Percentiles rank a stretch among this genome's conserved stretches.
Conservation (phyloP, 225 moss, liverwort and hornwort genomes). For the Physcomitrellopsis africana region DNA sequence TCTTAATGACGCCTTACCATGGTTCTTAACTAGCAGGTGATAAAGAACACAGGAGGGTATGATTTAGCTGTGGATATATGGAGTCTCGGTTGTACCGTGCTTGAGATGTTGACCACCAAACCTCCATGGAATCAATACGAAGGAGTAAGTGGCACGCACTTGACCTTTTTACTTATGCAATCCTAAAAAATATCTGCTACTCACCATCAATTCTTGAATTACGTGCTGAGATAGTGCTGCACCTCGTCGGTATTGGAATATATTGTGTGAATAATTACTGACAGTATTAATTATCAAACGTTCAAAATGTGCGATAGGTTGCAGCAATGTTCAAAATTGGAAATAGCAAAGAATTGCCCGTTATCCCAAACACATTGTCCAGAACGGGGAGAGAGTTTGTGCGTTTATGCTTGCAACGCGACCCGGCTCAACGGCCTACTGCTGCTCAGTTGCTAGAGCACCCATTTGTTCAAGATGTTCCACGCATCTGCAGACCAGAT, state of each 20-base stretch:
- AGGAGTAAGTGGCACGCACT: conserved; percentile 51
- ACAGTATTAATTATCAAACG: conserved; percentile 25
- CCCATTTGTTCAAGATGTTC: conserved; percentile 78
- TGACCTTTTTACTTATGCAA: background rate
- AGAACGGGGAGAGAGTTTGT: conserved; percentile 86
- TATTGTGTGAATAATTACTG: background rate
- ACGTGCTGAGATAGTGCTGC: background rate
- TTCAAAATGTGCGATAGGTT: conserved; percentile 55
- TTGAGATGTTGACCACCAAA: conserved; percentile 88
- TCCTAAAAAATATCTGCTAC: background rate
- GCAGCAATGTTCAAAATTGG: conserved; percentile 99
- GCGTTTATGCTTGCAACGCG: conserved; percentile 80
- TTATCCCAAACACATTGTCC: conserved; percentile 79
- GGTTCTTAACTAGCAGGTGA: conserved; percentile 59
- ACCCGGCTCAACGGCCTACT: conserved; percentile 75
- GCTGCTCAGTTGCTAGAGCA: conserved; percentile 78
- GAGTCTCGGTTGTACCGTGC: conserved; percentile 92
- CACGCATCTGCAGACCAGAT: conserved; percentile 63
- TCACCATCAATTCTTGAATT: background rate
- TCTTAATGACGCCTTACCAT: conserved; percentile 17
- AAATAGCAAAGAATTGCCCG: conserved; percentile 93
- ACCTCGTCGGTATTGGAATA: background rate
- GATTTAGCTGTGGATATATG: conserved; percentile 91
- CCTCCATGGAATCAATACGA: conserved; percentile 83
- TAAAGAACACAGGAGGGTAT: conserved; percentile 83